Base-by-base conservation (phyloP, 768 basidiomycete genomes). In the Kwoniella mangroviensis region DNA sequence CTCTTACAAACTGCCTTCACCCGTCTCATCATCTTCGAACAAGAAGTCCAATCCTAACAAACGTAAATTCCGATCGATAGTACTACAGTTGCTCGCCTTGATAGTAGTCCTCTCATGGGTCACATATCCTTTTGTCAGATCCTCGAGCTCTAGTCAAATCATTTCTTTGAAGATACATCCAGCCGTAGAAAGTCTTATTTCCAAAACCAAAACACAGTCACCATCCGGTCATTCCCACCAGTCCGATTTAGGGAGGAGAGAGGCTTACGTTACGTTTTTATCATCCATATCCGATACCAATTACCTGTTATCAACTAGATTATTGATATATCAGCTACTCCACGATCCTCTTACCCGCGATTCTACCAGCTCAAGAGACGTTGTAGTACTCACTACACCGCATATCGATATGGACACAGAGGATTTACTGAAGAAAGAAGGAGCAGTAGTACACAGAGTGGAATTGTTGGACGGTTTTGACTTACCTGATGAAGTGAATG, bases 251-350 rank as follows among this genome's bases (percentile, higher is more conserved):
- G 13, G 21, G 19, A 26, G 43, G n/a, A 56, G 26, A 65, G 75
- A 76, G 49, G 75, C 72, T 15, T 76, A 76, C 58, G 72, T 72
- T 15, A 69, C 73, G 19, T 73, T 76, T 28, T 56, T 76, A 21
- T 71, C 70, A 6, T 70, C 69, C 0, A 59, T 69, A 45, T 42
- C 51, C 11, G 63, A 67, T 22, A 24, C 41, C 9, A 49, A 62
- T 13, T 76, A 76, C 26, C 61, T 69, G 34, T 19, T 65, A 7
- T 57, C 62, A 10, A 66, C 67, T 11, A 64, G 70, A 40, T 65
- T 76, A 12, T 63, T 73, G n/a, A 52, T 76, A 1, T 73, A 68
- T 51, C 67, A 66, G n/a, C 41, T 71, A 40, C 65, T 67, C 12
- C 65, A 73, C 58, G 75, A 73, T 57, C 70, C 63, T 0, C 51